Evolutionary conservation across 345 rosid genomes (phyloP).

Genomic region (Rhodomyrtus tomentosa): DNA sequence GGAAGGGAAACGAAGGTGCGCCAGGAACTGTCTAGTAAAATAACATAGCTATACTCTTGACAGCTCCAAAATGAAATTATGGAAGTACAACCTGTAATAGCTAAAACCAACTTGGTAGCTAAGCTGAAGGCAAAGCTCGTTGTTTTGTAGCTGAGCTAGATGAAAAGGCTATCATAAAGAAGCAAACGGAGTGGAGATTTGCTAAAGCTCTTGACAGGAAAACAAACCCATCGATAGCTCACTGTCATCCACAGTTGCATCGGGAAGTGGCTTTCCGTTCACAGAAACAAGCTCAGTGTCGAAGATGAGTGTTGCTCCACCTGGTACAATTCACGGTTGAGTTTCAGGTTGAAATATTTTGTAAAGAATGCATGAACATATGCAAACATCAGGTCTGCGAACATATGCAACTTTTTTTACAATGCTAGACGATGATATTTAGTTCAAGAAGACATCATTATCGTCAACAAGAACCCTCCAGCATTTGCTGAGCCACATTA

Average conservation of each 20-base stretch:
- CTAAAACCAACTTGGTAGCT: neutral
- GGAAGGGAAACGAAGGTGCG: neutral
- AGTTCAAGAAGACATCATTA: neutral
- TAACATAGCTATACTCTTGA: neutral
- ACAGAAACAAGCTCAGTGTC: conserved; percentile 89
- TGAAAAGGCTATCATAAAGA: neutral
- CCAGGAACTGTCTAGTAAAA: neutral
- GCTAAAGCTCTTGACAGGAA: neutral
- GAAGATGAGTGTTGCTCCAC: conserved; percentile 84
- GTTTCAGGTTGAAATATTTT: neutral
- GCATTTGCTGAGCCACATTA: too few relatives aligned
- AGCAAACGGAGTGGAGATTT: neutral
- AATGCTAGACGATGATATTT: neutral
- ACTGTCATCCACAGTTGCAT: conserved; percentile 4
- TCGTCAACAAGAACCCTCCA: neutral
- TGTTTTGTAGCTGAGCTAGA: neutral
- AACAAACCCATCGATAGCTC: conserved; percentile 25
- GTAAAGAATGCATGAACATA: neutral
- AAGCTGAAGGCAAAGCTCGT: neutral
- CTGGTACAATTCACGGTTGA: conserved; percentile 17
- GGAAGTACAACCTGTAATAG: neutral
- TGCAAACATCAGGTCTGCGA: neutral
- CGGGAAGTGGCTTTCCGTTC: conserved; percentile 43
- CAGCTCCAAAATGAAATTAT: neutral
- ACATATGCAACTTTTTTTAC: neutral